Conservation (phyloP, 306 rosid species). For the Pterocarpus santalinus region DNA sequence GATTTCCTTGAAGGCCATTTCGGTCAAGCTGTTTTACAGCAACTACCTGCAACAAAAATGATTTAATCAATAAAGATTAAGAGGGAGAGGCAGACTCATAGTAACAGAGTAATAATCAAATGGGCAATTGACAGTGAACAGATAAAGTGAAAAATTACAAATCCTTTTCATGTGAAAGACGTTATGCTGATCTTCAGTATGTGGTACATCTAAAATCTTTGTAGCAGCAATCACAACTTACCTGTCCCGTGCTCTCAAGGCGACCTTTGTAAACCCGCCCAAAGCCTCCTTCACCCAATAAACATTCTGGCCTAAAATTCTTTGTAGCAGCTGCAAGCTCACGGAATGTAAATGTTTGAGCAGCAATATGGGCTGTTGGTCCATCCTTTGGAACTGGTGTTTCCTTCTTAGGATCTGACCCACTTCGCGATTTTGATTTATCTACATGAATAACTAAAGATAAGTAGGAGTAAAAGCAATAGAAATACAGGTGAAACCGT, state of each 20-base stretch:
- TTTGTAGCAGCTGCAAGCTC: slow-evolving; percentile 97
- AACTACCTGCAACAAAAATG: slow-evolving; percentile 75
- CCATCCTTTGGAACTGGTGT: slow-evolving; percentile 79
- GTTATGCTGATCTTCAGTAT: slow-evolving; percentile 1
- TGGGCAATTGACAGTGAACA: not conserved
- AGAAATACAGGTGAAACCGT: not conserved
- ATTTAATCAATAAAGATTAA: slow-evolving; percentile 39
- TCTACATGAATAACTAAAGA: slow-evolving; percentile 56
- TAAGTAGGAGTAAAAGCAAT: slow-evolving; percentile 7
- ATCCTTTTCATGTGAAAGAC: slow-evolving; percentile 27
- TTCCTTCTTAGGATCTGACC: slow-evolving; percentile 85
- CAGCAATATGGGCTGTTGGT: slow-evolving; percentile 89
- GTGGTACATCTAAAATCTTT: slow-evolving; percentile 9
- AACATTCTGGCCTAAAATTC: slow-evolving; percentile 87
- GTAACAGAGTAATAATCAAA: slow-evolving; percentile 12
- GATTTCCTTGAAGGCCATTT: slow-evolving; percentile 98
- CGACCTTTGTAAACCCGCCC: slow-evolving; percentile 96
- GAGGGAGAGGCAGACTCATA: slow-evolving; percentile 11
- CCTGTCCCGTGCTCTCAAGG: slow-evolving; percentile 95
- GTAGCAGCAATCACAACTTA: slow-evolving; percentile 52
- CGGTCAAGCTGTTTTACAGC: slow-evolving; percentile 99
- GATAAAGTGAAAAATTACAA: slow-evolving; percentile 13
- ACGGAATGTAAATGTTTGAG: slow-evolving; percentile 95
- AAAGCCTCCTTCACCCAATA: slow-evolving; percentile 96
- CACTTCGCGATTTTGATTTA: slow-evolving; percentile 74